Evolutionary conservation across 768 basidiomycete species (phyloP).

Genomic region (Boletus subcaerulescens): DNA sequence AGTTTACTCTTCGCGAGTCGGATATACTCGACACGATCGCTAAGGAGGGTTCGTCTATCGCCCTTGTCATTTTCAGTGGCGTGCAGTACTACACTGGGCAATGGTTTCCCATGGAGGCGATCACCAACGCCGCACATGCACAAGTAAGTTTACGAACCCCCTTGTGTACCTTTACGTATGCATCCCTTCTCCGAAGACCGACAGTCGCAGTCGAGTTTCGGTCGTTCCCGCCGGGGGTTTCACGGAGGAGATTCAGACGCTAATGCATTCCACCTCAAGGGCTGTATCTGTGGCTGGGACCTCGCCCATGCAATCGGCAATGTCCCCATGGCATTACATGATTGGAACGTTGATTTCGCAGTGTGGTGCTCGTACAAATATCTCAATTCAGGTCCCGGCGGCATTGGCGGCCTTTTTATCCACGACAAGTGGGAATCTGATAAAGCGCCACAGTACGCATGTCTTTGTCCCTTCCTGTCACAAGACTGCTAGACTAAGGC

Average conservation of each 20-base stretch:
- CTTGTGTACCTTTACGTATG: slow-evolving; percentile 27
- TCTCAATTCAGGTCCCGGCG: slow-evolving; percentile 93
- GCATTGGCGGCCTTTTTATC: slow-evolving; percentile 91
- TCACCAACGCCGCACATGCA: slow-evolving; percentile 81
- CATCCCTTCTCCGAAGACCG: slow-evolving; percentile 6
- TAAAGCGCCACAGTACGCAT: slow-evolving; percentile 59
- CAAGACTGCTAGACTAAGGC: slow-evolving; percentile 2
- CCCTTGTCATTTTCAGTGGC: slow-evolving; percentile 89
- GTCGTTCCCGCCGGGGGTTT: slow-evolving; percentile 1
- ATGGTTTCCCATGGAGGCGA: slow-evolving; percentile 80
- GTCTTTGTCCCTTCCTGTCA: slow-evolving; percentile 9
- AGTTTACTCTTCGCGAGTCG: slow-evolving; percentile 80
- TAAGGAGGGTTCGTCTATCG: slow-evolving; percentile 71
- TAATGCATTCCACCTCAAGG: slow-evolving; percentile 45
- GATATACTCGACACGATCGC: slow-evolving; percentile 81
- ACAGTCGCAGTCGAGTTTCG: slow-evolving; percentile 2
- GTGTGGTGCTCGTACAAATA: slow-evolving; percentile 99
- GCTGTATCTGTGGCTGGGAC: slow-evolving; percentile 94
- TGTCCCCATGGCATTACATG: slow-evolving; percentile 82
- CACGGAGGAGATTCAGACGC: slow-evolving; percentile 7
- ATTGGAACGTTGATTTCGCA: slow-evolving; percentile 96
- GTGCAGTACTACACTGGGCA: slow-evolving; percentile 99
- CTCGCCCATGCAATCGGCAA: slow-evolving; percentile 96
- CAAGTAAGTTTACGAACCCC: slow-evolving; percentile 50
- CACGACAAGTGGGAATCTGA: slow-evolving; percentile 77